A percentile compares a stretch with the other conserved stretches of the same genome.
Evolutionary conservation across 441 rosid genomes (phyloP).

Genomic region (Erysimum pusillum): DNA sequence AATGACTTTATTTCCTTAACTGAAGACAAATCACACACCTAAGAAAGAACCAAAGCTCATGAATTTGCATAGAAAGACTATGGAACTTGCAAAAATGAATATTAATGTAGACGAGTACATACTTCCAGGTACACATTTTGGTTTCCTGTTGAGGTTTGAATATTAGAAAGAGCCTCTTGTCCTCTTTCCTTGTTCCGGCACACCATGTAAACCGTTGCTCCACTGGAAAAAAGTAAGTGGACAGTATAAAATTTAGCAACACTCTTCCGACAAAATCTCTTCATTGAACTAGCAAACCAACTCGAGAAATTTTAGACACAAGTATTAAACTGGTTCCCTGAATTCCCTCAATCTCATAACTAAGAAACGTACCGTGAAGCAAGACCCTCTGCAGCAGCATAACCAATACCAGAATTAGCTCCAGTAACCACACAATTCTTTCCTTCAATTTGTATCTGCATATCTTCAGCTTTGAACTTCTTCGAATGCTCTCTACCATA

Average conservation of each 20-base stretch:
- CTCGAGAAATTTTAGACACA: not conserved
- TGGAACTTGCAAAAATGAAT: constrained; percentile 9
- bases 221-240: constrained; percentile 52
- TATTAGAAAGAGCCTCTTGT: constrained; percentile 79
- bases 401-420: constrained; percentile 93
- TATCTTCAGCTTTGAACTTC: constrained; percentile 74
- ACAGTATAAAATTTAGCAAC: not conserved
- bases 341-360: not conserved
- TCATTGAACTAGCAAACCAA: not conserved
- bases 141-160: constrained; percentile 74
- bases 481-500: constrained; percentile 70
- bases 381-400: constrained; percentile 85
- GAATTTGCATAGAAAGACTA: constrained; percentile 29
- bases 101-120: constrained; percentile 11
- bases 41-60: constrained; percentile 44
- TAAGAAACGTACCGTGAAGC: constrained; percentile 70
- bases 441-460: constrained; percentile 67
- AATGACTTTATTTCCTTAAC: constrained; percentile 76
- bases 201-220: constrained; percentile 87
- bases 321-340: not conserved
- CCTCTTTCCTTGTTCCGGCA: constrained; percentile 89
- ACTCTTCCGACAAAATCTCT: not conserved
- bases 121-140: constrained; percentile 85
- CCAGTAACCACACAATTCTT: constrained; percentile 89
- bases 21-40: constrained; percentile 93